Evolutionary conservation across 1,284 basidiomycete species (phyloP), one percentile per base, ranked within the genome.

Genomic region (Ganoderma lucidum): DNA sequence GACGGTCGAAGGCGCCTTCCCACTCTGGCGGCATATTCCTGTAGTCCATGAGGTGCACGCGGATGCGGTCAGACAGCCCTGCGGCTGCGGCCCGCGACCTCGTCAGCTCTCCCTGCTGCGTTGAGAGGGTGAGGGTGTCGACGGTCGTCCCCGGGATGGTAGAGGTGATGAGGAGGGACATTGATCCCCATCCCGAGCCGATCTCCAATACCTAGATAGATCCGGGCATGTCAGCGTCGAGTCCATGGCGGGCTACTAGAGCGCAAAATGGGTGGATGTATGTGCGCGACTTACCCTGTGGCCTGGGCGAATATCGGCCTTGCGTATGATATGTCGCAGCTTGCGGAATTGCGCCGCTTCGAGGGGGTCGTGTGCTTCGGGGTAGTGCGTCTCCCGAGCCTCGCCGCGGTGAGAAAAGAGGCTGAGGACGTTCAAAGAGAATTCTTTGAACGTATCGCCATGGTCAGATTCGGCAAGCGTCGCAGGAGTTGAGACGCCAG

Each of bases 41-140:
- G 77, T 94, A 96, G 77, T 95, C 93, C 85, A 95, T 87, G 39
- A 94, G 80, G 79, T 95, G 93, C 10, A 95, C 91, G 14, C 80
- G 83, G 64, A 96, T 88, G 28, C 87, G 81, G 42, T 85, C 83
- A 30, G 82, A 70, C 23, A 76, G 67, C n/a, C 75, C 74, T 12
- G 72, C 74, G 1, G 71, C 72, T 32, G 80, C 81, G 68, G 94
- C 89, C 8, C 90, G 84, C 69, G 88, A 82, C 59, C 86, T 84
- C 0, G 92, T 93, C 15, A 93, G 84, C 1, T 79, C 79, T 72
- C 90, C 89, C 75, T 95, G 93, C 69, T 93, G 88, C 17, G 86
- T 82, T 0, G 91, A 93, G 10, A 95, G 86, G 6, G 93, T 95
- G 68, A 95, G 81, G 3, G 92, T 92, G 78, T 95, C 93, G 66